Percentiles rank a stretch among this genome's conserved stretches.
phyloP scores from a whole-genome alignment of 2,329 filamentous ascomycete genomes.

The Domatiomyces globalis region DNA sequence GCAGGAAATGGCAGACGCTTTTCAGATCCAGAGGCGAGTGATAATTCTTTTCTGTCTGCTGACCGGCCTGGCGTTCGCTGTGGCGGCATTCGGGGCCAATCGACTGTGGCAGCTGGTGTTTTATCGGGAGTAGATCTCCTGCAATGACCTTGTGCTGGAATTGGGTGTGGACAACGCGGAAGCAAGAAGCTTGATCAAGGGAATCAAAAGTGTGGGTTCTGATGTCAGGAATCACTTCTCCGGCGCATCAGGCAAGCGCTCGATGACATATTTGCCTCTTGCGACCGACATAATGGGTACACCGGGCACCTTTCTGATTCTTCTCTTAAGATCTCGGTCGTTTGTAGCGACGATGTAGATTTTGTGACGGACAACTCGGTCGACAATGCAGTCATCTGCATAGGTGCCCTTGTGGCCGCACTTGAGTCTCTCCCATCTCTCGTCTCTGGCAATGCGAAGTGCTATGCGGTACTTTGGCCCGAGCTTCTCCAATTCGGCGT shows the following conservation, averaged over 20 bases:
- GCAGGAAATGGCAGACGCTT: conserved; percentile 50
- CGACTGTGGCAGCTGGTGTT: background rate
- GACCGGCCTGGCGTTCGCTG: conserved; percentile 20
- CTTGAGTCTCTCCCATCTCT: conserved; percentile 69
- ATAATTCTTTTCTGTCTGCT: conserved; percentile 35
- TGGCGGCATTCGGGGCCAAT: background rate
- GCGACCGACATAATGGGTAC: conserved; percentile 61
- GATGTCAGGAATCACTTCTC: conserved; percentile 10
- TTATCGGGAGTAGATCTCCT: background rate
- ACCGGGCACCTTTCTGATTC: conserved; percentile 68
- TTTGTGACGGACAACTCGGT: conserved; percentile 56
- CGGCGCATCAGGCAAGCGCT: conserved; percentile 48
- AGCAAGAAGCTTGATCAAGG: background rate
- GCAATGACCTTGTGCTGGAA: background rate
- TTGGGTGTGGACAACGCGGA: background rate
- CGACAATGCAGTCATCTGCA: conserved; percentile 74
- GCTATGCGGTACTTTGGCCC: conserved; percentile 81
- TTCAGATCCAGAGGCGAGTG: conserved; percentile 44
- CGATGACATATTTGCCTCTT: conserved; percentile 85
- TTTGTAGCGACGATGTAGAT: conserved; percentile 65
- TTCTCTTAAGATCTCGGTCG: conserved; percentile 62
- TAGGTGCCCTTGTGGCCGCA: conserved; percentile 86
- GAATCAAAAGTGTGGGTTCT: background rate
- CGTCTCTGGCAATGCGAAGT: conserved; percentile 71
- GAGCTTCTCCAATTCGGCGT: conserved; percentile 79